These are phyloP conservation scores for Botrytis byssoidea DNA, from an alignment of 2,329 filamentous ascomycete genomes.

Conservation along the genomic window DNA sequence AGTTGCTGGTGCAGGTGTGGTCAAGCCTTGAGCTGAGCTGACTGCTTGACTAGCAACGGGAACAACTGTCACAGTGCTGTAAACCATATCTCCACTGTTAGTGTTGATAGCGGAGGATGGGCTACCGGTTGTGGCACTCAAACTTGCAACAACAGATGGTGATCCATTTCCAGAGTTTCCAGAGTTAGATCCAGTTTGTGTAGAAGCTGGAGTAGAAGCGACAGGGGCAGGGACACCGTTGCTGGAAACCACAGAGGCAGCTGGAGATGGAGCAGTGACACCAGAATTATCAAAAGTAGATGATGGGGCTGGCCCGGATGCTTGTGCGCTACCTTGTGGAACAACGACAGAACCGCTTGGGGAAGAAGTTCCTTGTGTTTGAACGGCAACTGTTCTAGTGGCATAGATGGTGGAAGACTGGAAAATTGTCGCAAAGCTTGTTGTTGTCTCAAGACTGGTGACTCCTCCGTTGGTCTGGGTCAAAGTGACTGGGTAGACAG, in stretches of 20 bases:
- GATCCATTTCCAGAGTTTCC: conserved; percentile 6
- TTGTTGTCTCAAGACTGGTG: background rate
- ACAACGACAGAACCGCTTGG: background rate
- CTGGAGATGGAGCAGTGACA: background rate
- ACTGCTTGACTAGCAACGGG: conserved; percentile 16
- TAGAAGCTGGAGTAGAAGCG: background rate
- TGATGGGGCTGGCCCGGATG: background rate
- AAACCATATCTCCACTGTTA: background rate
- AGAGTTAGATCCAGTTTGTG: background rate
- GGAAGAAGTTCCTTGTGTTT: background rate
- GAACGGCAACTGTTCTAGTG: background rate
- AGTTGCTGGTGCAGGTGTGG: background rate
- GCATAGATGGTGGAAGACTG: background rate
- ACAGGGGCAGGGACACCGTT: background rate
- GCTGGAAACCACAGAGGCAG: background rate
- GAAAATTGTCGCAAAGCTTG: background rate
- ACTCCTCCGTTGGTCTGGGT: background rate
- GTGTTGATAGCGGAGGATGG: background rate
- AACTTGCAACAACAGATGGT: conserved; percentile 11
- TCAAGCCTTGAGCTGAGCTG: background rate
- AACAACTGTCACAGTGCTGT: conserved; percentile 13
- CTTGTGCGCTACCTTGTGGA: conserved; percentile 3
- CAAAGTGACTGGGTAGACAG: background rate
- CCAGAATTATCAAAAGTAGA: background rate
- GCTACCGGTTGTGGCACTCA: background rate